phyloP scores from a whole-genome alignment of 257 asterid genomes.

The Cynanchum wilfordii region DNA sequence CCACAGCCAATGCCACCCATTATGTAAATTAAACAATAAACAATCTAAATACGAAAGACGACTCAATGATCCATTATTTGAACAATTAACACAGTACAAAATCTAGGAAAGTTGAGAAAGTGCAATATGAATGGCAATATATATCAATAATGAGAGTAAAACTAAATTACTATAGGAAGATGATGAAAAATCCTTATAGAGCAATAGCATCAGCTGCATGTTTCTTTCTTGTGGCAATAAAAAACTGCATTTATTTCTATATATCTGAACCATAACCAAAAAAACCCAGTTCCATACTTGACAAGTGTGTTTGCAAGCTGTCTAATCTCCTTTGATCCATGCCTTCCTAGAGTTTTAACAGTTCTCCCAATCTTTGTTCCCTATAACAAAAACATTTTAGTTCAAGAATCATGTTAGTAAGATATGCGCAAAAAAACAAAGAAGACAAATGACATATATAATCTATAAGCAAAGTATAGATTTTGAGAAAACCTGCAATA shows the following conservation, averaged over 20 bases:
- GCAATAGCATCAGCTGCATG: neutral
- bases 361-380: constrained; percentile 60
- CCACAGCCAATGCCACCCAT: neutral
- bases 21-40: neutral
- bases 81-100: neutral
- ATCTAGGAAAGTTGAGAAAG: neutral
- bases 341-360: constrained; percentile 47
- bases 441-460: constrained; percentile 4
- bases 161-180: neutral
- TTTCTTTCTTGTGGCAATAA: neutral
- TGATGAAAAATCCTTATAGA: neutral
- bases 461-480: constrained; percentile 9
- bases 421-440: constrained; percentile 1
- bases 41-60: neutral
- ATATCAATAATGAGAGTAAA: neutral
- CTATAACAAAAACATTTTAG: constrained; percentile 31
- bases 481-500: constrained; percentile 51
- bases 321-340: constrained; percentile 48
- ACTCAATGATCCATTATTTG: neutral
- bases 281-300: constrained; percentile 36
- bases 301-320: constrained; percentile 47
- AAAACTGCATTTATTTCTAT: constrained; percentile 1
- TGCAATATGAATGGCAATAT: neutral
- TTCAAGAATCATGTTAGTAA: constrained; percentile 7
- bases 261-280: neutral